Evolutionary conservation across 2,329 filamentous ascomycete species (phyloP).

Genomic region (Penicillium sp.): DNA sequence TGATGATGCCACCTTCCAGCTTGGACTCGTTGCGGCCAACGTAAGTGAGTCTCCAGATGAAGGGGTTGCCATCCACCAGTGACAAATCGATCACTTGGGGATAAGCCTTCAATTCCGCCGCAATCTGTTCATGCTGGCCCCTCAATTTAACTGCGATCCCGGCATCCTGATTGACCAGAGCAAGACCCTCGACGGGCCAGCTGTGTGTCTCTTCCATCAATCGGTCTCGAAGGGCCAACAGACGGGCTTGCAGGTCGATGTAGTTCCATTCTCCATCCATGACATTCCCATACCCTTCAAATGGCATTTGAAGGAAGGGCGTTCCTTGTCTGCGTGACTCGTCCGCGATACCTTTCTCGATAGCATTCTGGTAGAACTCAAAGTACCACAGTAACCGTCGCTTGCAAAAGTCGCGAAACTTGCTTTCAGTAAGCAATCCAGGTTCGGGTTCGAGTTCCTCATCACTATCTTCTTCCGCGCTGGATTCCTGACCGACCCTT

Average conservation of each 20-base stretch:
- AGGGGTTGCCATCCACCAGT: constrained; percentile 73
- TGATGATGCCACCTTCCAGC: constrained; percentile 82
- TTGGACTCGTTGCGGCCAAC: constrained; percentile 90
- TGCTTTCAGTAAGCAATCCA: constrained; percentile 50
- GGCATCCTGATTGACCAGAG: constrained; percentile 55
- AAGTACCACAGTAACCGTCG: constrained; percentile 93
- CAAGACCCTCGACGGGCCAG: constrained; percentile 64
- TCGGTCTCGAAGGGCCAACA: constrained; percentile 59
- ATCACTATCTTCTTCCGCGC: not conserved
- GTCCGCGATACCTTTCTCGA: constrained; percentile 50
- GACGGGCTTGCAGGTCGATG: constrained; percentile 58
- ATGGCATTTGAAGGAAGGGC: constrained; percentile 72
- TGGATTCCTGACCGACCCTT: constrained; percentile 39
- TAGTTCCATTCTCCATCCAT: constrained; percentile 89
- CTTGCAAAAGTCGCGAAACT: constrained; percentile 85
- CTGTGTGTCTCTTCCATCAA: constrained; percentile 61
- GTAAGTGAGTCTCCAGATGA: constrained; percentile 79
- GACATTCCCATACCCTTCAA: constrained; percentile 64
- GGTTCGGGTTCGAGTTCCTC: not conserved
- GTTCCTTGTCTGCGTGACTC: constrained; percentile 55
- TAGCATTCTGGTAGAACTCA: constrained; percentile 67
- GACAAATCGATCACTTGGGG: constrained; percentile 64
- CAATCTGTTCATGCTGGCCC: constrained; percentile 75
- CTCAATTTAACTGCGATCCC: constrained; percentile 73
- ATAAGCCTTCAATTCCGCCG: constrained; percentile 62